Evolutionary conservation across 202 grass and related monocot species (phyloP), one percentile per base, ranked within the genome.

Genomic region (Zizania palustris): DNA sequence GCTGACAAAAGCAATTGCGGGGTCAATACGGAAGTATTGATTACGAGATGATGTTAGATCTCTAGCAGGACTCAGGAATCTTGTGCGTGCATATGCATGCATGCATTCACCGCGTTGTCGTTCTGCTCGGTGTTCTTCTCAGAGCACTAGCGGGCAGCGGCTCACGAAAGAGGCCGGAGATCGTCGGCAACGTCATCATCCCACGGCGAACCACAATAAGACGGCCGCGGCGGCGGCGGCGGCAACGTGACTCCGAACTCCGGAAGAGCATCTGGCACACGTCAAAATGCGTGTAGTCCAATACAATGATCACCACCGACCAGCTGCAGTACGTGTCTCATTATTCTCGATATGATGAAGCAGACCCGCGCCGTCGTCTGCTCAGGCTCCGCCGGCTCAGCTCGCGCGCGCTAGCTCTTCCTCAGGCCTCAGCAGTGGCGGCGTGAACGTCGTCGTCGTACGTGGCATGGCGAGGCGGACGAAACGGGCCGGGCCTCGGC

Each of bases 51-150:
- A 28, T 28, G 28, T 28, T 28, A 0, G 28, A 28, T 28, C 1
- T 28, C 28, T 28, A 28, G 28, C 28, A 28, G 28, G 28, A 2
- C 28, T 28, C 2, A 28, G 28, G 6, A 53, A 68, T 54, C 20
- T 13, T 20, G 74, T 63, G 36, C 79, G 28, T 28, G 28, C 28
- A 28, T 28, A 65, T 49, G 59, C 46, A n/a, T n/a, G n/a, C n/a
- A 65, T 53, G 53, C 59, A 54, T 54, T 54, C 16, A 18, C 12
- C 0, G 12, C 14, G 42, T 11, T 33, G 37, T 5, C 16, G 40
- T 70, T 44, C 46, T 76, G 42, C 1, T 84, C 77, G 85, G 58
- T 89, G 66, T 39, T 89, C 82, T 39, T 89, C 82, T 82, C 86
- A 89, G 15, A 89, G 86, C 60, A 66, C 13, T 28, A 28, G 28